These are phyloP conservation scores for Metarhizium humberi DNA, from an alignment of 2,329 filamentous ascomycete species.

Conservation along the genomic window DNA sequence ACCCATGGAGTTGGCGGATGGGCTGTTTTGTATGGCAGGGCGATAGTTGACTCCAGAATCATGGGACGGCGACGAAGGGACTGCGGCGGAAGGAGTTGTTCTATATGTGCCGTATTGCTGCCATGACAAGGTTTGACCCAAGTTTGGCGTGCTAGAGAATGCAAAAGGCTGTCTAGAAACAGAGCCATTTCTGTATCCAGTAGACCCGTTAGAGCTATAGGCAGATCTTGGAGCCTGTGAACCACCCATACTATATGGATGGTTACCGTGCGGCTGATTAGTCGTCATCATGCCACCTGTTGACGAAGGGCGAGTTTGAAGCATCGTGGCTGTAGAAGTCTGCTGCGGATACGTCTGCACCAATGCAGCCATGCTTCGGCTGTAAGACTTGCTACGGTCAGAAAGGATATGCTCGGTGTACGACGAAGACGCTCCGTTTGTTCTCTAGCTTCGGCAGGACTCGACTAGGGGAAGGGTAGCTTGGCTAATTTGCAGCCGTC, in stretches of 20 bases:
- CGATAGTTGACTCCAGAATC: constrained; percentile 14
- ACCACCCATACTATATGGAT: constrained; percentile 37
- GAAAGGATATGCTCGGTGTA: not conserved
- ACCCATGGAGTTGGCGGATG: constrained; percentile 30
- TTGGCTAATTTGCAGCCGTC: not conserved
- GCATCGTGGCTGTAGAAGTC: constrained; percentile 63
- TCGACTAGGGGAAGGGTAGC: not conserved
- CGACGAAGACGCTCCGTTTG: not conserved
- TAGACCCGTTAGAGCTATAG: constrained; percentile 22
- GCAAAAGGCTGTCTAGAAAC: constrained; percentile 66
- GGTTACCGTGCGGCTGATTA: constrained; percentile 38
- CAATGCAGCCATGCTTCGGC: constrained; percentile 67
- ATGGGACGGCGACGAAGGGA: constrained; percentile 23
- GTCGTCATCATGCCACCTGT: constrained; percentile 35
- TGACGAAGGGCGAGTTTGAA: constrained; percentile 63
- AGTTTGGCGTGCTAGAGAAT: constrained; percentile 60
- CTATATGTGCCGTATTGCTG: constrained; percentile 39
- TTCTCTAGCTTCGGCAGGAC: not conserved
- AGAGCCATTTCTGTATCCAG: constrained; percentile 45
- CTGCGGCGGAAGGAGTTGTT: constrained; percentile 35
- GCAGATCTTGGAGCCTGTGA: constrained; percentile 22
- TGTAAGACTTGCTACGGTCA: not conserved
- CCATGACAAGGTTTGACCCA: constrained; percentile 46
- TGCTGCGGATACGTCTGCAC: constrained; percentile 75
- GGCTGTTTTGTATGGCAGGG: constrained; percentile 21